Conservation (phyloP, 225 moss, liverwort and hornwort genomes). For the Neckera pumila region DNA sequence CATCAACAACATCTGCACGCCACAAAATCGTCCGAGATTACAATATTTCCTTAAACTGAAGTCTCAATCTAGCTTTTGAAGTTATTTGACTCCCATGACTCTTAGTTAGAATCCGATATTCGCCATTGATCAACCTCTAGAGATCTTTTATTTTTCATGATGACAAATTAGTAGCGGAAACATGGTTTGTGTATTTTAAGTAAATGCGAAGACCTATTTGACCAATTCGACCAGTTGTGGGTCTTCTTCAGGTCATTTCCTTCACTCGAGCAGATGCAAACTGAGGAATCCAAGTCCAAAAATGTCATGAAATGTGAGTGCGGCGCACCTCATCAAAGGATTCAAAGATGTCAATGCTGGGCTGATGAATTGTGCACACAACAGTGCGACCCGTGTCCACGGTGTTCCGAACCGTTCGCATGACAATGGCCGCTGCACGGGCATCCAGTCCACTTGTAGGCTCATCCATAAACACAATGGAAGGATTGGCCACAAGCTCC, state of each 20-base stretch:
- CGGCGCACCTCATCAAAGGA: conserved; percentile 68
- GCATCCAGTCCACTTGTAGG: conserved; percentile 93
- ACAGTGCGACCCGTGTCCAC: conserved; percentile 81
- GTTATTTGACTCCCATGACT: neutral
- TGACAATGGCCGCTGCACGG: conserved; percentile 93
- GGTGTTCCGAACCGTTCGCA: conserved; percentile 84
- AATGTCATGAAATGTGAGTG: neutral
- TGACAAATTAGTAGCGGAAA: neutral
- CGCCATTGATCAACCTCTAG: neutral
- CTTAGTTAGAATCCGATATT: neutral
- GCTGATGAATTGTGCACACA: conserved; percentile 94
- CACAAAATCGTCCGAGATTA: neutral
- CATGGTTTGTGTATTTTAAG: neutral
- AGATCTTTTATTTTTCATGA: neutral
- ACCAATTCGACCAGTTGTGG: neutral
- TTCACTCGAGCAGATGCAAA: neutral
- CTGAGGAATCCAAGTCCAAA: neutral
- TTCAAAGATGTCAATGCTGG: conserved; percentile 97
- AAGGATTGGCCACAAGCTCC: conserved; percentile 67
- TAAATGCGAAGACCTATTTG: neutral
- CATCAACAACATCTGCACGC: conserved; percentile 42
- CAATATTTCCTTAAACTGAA: neutral
- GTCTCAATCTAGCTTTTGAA: neutral
- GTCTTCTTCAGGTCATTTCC: neutral
- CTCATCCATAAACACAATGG: conserved; percentile 97